These are phyloP conservation scores for Globisporangium lucens DNA, from an alignment of 352 stramenopile species.

Conservation along the genomic window DNA sequence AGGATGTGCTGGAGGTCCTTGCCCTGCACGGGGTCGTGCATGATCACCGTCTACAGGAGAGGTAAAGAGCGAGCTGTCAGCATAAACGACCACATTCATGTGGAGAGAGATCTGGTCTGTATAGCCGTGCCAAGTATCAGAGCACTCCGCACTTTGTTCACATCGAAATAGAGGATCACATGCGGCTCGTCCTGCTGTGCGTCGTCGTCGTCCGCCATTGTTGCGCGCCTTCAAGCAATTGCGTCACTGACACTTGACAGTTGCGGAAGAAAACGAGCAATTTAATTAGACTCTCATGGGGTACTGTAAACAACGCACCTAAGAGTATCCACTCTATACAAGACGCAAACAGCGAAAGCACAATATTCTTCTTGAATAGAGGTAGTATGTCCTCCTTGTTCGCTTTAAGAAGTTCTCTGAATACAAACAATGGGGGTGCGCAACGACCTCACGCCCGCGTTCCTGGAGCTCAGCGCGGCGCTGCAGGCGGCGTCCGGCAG, in stretches of 20 bases:
- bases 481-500: background rate
- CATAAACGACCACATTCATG: background rate
- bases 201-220: background rate
- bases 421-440: background rate
- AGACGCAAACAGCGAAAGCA: background rate
- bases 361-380: background rate
- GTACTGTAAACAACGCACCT: background rate
- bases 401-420: too few species aligned
- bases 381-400: background rate
- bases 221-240: background rate
- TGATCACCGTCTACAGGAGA: constrained; percentile 62
- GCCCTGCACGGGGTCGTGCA: constrained; percentile 78
- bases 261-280: background rate
- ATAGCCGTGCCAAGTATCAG: background rate
- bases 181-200: constrained; percentile 24
- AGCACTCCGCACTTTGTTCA: constrained; percentile 63
- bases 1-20: constrained; percentile 71
- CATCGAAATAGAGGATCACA: constrained; percentile 75
- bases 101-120: background rate
- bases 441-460: constrained; percentile 28
- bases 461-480: constrained; percentile 18
- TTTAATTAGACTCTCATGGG: background rate
- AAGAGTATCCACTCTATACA: background rate
- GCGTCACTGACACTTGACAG: background rate
- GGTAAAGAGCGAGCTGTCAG: background rate